Base-by-base conservation (phyloP, 2,329 filamentous ascomycete species). In the Seiridium cupressi region DNA sequence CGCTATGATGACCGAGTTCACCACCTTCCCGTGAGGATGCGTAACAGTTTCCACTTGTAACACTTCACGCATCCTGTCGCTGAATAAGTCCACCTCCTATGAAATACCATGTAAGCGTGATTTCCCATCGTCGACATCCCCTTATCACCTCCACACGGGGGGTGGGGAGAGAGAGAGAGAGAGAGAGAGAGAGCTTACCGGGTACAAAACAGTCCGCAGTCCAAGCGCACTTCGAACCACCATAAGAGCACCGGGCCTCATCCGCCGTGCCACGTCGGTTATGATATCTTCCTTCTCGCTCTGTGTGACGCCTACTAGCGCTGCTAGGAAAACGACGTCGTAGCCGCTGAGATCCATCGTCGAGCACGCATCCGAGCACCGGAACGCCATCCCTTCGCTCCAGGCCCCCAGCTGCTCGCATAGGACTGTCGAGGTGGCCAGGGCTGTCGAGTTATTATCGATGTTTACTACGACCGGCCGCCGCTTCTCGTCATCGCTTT, bases 291-390 rank as follows among this genome's bases (percentile, higher is more conserved):
- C 68, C 65, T 84, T 84, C 1, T 76, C 69, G 0, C 56, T 42
- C n/a, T 76, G 74, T 1, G 73, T 71, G 9, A 68, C 67, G 0
- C 81, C 81, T 0, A 84, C 81, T 0, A 84, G 67, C 1, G 81
- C 81, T 3, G 81, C 81, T 3, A 84, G 65, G 63, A 79, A 83
- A 0, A 84, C 77, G 0, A 82, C 76, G 54, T 83, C 76, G 49
- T 75, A 79, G 0, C 61, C 59, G 0, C 56, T 59, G 61, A 81
- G 72, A 13, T 71, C 65, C 5, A 34, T 59, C 0, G 61, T 11
- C 2, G 64, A 61, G 2, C 58, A 63, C 1, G 76, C 76, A 13
- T 76, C 73, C n/a, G 70, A 68, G 34, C 70, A 73, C 2, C 66
- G 54, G 58, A 80, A 80, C 2, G 64, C 66, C 77, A 81, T 77